Evolutionary conservation across 768 basidiomycete genomes (phyloP).

Genomic region (Trametes sanguinea): DNA sequence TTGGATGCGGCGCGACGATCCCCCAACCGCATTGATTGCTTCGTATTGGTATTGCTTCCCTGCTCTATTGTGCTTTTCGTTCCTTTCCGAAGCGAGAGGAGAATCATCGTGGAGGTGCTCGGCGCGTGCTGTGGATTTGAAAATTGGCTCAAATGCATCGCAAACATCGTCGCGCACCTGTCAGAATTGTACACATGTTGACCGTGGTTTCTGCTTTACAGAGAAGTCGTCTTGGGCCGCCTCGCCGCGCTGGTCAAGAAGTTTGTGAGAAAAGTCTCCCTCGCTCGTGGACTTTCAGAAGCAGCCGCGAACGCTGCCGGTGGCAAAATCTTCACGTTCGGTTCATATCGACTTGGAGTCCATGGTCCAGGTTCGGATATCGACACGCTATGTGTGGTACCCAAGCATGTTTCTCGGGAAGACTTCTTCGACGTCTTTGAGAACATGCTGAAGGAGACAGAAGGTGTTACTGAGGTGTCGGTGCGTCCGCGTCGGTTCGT

Average conservation of each 20-base stretch:
- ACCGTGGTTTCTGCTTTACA: conserved; percentile 36
- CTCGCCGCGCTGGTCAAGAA: conserved; percentile 88
- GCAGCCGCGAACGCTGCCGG: conserved; percentile 86
- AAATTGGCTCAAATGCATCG: too few relatives aligned
- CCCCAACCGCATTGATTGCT: conserved; percentile 3
- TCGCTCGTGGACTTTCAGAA: conserved; percentile 83
- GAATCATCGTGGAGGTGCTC: too few relatives aligned
- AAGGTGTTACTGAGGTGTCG: conserved; percentile 86
- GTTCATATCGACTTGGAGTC: conserved; percentile 96
- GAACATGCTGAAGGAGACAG: conserved; percentile 79
- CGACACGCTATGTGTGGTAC: conserved; percentile 97
- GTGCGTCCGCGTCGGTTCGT: conserved; percentile 49
- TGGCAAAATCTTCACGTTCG: conserved; percentile 99
- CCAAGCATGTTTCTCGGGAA: conserved; percentile 92
- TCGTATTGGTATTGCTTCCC: not conserved
- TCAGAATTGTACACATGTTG: not conserved
- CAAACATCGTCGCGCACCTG: too few relatives aligned
- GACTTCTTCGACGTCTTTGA: conserved; percentile 95
- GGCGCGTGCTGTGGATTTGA: too few relatives aligned
- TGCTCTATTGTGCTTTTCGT: too few relatives aligned
- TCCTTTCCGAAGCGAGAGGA: too few relatives aligned
- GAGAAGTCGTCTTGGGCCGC: conserved; percentile 91
- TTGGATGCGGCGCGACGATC: not conserved
- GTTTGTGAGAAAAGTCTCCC: conserved; percentile 83
- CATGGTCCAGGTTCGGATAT: conserved; percentile 97